Conservation (phyloP, 352 stramenopile species). For the Phytophthora chlamydospora region DNA sequence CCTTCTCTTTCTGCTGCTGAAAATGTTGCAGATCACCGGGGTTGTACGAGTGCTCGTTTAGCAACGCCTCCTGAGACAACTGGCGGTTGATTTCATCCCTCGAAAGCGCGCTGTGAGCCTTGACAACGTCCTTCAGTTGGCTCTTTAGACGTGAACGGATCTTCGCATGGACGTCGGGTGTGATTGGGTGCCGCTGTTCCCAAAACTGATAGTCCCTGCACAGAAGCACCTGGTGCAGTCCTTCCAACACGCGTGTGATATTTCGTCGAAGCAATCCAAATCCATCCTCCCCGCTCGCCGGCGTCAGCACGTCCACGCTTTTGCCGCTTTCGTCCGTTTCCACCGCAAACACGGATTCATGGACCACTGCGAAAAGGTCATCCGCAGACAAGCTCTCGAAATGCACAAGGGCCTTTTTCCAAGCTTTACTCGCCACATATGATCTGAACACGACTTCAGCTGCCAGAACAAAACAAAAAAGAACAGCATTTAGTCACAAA, state of each 20-base stretch:
- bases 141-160: slow-evolving; percentile 58
- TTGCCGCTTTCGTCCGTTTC: slow-evolving; percentile 28
- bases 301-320: slow-evolving; percentile 50
- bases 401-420: slow-evolving; percentile 80
- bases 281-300: slow-evolving; percentile 69
- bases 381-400: slow-evolving; percentile 67
- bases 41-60: slow-evolving; percentile 51
- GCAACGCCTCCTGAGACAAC: slow-evolving; percentile 49
- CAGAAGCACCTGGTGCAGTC: slow-evolving; percentile 60
- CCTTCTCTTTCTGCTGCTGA: slow-evolving; percentile 48
- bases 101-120: slow-evolving; percentile 27
- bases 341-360: slow-evolving; percentile 23
- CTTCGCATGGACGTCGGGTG: slow-evolving; percentile 63
- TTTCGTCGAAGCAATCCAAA: slow-evolving; percentile 81
- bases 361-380: slow-evolving; percentile 47
- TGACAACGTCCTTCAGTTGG: slow-evolving; percentile 61
- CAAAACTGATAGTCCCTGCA: slow-evolving; percentile 87
- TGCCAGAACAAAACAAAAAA: slow-evolving; percentile 6
- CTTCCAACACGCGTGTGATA: slow-evolving; percentile 78
- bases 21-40: slow-evolving; percentile 49
- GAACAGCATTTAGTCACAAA: slow-evolving; percentile 5
- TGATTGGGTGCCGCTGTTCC: slow-evolving; percentile 78
- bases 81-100: slow-evolving; percentile 54
- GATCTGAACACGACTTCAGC: slow-evolving; percentile 80
- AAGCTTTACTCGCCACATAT: slow-evolving; percentile 79